Evolutionary conservation across 1,284 basidiomycete species (phyloP).

Genomic region (Tetrapyrgos nigripes): DNA sequence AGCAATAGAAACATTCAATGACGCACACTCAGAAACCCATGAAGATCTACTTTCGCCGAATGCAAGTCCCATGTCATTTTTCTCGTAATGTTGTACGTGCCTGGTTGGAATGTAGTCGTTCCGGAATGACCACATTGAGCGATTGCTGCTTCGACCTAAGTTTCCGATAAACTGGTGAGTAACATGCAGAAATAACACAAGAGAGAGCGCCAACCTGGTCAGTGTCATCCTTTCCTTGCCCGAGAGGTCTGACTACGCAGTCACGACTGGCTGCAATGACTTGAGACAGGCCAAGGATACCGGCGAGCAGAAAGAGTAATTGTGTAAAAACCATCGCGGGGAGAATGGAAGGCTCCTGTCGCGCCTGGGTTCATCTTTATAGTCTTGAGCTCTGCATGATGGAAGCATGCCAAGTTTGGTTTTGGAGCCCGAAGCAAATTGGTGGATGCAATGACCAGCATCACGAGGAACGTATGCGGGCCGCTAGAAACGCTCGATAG

Average conservation of each 20-base stretch:
- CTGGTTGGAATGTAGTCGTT: constrained; percentile 48
- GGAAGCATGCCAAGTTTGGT: too few species aligned
- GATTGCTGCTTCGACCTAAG: constrained; percentile 60
- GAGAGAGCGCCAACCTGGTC: constrained; percentile 37
- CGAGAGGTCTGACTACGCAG: constrained; percentile 47
- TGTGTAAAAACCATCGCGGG: too few species aligned
- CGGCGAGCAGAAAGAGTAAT: too few species aligned
- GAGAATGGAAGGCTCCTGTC: too few species aligned
- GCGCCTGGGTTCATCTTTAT: too few species aligned
- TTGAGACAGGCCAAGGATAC: too few species aligned
- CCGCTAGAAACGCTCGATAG: too few species aligned
- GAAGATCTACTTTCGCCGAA: constrained; percentile 57
- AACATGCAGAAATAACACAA: background rate
- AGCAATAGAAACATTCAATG: background rate
- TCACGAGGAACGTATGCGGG: too few species aligned
- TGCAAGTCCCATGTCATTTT: constrained; percentile 68
- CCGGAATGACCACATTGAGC: constrained; percentile 59
- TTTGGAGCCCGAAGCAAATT: too few species aligned
- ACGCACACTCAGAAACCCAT: constrained; percentile 59
- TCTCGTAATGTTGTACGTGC: constrained; percentile 60
- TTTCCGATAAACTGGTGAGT: background rate
- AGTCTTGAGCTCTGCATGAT: too few species aligned
- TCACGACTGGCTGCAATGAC: too few species aligned
- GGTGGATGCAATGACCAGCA: too few species aligned
- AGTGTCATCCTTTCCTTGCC: constrained; percentile 48